Evolutionary conservation across 768 basidiomycete species (phyloP).

Genomic region (Russula ochroleuca): DNA sequence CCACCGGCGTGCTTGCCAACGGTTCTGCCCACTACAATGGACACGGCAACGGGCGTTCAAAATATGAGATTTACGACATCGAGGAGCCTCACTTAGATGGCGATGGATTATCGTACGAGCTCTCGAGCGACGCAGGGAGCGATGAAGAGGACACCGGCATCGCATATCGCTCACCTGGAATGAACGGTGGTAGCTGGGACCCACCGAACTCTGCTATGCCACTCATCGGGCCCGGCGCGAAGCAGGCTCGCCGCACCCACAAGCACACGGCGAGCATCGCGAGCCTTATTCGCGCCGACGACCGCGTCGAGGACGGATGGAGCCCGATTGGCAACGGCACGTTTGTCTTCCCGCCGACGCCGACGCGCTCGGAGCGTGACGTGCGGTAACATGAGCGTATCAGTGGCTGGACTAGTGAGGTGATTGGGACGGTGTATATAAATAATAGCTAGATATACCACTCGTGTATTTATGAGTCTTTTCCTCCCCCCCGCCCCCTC

Average conservation of each 20-base stretch:
- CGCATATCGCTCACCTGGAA: slow-evolving; percentile 60
- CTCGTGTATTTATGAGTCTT: slow-evolving; percentile 10
- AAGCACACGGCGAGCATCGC: slow-evolving; percentile 82
- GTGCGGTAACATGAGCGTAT: not conserved
- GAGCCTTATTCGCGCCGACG: slow-evolving; percentile 72
- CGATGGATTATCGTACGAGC: slow-evolving; percentile 53
- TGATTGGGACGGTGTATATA: slow-evolving; percentile 11
- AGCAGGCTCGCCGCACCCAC: slow-evolving; percentile 46
- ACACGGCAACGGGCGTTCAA: slow-evolving; percentile 40
- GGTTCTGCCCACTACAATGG: slow-evolving; percentile 26
- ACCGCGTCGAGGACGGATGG: slow-evolving; percentile 80
- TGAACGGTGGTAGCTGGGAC: slow-evolving; percentile 16
- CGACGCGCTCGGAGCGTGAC: slow-evolving; percentile 24
- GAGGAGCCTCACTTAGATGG: slow-evolving; percentile 49
- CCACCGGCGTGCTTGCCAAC: slow-evolving; percentile 39
- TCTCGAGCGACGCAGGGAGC: slow-evolving; percentile 46
- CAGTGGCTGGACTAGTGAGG: not conserved
- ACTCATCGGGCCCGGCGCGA: slow-evolving; percentile 30
- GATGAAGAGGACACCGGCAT: slow-evolving; percentile 69
- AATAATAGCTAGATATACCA: slow-evolving; percentile 19
- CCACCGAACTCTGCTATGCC: slow-evolving; percentile 37
- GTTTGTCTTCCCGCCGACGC: slow-evolving; percentile 50
- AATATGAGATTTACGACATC: slow-evolving; percentile 76
- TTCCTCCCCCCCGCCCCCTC: not conserved
- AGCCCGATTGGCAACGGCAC: slow-evolving; percentile 56